phyloP scores from a whole-genome alignment of 495 filamentous ascomycete genomes.

The Annulohypoxylon bovei region DNA sequence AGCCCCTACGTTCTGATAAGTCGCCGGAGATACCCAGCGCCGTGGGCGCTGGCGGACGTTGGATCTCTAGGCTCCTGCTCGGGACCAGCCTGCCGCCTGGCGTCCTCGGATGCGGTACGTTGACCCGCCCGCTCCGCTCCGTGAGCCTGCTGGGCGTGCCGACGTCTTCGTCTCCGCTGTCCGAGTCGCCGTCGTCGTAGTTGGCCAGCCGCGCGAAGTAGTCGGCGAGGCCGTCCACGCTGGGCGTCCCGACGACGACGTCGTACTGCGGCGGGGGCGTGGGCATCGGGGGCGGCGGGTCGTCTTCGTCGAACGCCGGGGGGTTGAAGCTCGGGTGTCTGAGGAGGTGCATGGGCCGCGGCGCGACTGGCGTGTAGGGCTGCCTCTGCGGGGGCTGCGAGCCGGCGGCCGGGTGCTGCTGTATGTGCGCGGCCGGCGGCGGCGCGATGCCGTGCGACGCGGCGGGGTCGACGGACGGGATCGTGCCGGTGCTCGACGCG shows the following conservation, averaged over 20 bases:
- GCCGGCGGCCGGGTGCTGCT: slow-evolving; percentile 35
- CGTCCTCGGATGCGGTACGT: slow-evolving; percentile 64
- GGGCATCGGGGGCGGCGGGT: slow-evolving; percentile 77
- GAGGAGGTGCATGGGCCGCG: slow-evolving; percentile 86
- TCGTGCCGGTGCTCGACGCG: slow-evolving; percentile 48
- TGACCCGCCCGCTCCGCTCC: slow-evolving; percentile 59
- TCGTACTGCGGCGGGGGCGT: slow-evolving; percentile 93
- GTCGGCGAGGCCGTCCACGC: slow-evolving; percentile 83
- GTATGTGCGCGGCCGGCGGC: slow-evolving; percentile 36
- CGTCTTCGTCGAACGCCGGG: slow-evolving; percentile 87
- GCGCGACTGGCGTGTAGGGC: slow-evolving; percentile 30
- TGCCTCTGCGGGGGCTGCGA: slow-evolving; percentile 45
- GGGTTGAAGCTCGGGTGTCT: slow-evolving; percentile 91
- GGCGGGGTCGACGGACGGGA: slow-evolving; percentile 30
- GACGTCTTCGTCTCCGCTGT: slow-evolving; percentile 51
- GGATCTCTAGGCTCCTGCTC: slow-evolving; percentile 60
- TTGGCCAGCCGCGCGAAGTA: slow-evolving; percentile 76
- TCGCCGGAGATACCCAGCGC: slow-evolving; percentile 40
- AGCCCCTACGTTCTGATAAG: slow-evolving; percentile 37
- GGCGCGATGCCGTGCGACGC: slow-evolving; percentile 25
- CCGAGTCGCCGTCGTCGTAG: slow-evolving; percentile 53
- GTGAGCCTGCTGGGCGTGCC: slow-evolving; percentile 49
- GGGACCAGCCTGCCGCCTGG: slow-evolving; percentile 59
- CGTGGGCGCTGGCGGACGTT: slow-evolving; percentile 52
- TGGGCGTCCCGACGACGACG: slow-evolving; percentile 79